These are phyloP conservation scores for Trichoderma polysporum DNA, from an alignment of 2,329 filamentous ascomycete genomes.

Conservation along the genomic window DNA sequence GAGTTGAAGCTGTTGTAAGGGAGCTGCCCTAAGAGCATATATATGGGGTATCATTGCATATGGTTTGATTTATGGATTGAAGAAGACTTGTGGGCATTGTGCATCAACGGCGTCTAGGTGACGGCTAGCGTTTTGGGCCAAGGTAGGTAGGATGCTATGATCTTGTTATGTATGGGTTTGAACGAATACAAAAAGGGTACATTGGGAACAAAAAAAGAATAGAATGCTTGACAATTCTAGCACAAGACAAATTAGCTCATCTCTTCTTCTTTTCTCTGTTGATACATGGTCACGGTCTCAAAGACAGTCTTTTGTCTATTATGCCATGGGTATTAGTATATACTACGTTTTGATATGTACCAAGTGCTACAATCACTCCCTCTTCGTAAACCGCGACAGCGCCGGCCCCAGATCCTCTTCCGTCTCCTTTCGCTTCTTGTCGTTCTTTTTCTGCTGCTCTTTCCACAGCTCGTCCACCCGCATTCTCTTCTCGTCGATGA, in stretches of 20 bases:
- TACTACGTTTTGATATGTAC: constrained; percentile 16
- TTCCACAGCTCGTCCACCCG: constrained; percentile 81
- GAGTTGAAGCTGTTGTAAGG: constrained; percentile 74
- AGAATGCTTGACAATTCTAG: neutral
- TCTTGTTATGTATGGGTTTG: neutral
- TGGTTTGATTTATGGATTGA: neutral
- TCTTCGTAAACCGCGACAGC: constrained; percentile 79
- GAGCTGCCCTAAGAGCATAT: no score
- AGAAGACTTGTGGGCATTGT: neutral
- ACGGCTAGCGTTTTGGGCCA: neutral
- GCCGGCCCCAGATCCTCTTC: constrained; percentile 80
- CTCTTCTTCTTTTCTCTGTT: neutral
- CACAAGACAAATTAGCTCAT: neutral
- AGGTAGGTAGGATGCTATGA: neutral
- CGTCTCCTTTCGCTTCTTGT: constrained; percentile 61
- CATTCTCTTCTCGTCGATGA: constrained; percentile 93
- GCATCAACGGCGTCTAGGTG: constrained; percentile 10
- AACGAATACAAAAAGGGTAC: neutral
- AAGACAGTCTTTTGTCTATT: neutral
- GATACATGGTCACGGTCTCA: neutral
- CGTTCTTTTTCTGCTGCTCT: constrained; percentile 65
- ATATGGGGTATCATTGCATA: neutral
- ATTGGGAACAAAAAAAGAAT: constrained; percentile 2
- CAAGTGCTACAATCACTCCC: constrained; percentile 45
- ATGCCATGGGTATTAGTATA: constrained; percentile 25